Base-by-base conservation (phyloP, 805 yeast species). In the Lachancea nothofagi region DNA sequence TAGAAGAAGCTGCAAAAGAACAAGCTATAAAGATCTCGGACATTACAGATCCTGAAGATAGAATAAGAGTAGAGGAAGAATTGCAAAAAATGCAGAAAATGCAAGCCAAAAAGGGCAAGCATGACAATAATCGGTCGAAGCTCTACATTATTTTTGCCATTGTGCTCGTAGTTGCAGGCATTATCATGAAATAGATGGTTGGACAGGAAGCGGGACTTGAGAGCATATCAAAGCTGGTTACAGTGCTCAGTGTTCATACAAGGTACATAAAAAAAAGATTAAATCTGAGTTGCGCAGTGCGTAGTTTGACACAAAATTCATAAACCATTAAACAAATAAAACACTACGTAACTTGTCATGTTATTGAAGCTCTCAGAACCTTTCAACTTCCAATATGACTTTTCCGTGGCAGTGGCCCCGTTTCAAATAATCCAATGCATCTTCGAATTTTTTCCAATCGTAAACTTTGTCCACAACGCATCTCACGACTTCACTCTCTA, bases 1-100 rank as follows among this genome's bases (percentile, higher is more conserved):
- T 55, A 22, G 59, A 49, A 27, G 52, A 52, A 27, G 60, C 61
- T 9, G 55, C 58, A 5, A 54, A 51, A 41, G 62, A 61, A 36
- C 50, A 57, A 38, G 65, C 58, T 4, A 51, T 62, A 22, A 46
- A 59, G 15, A 36, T 66, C 3, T 67, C 69, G 25, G 62, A 65
- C 20, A 74, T 71, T 41, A 47, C 61, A 40, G 86, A 81, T 53
- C 81, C 84, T 0, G 90, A 83, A 53, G 90, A 83, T 58, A 70
- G 83, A 42, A 78, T 82, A 36, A 68, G 80, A 49, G 76, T 73
- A 8, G 57, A 57, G 40, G 52, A 55, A 32, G 54, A 54, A 6
- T 41, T 55, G 26, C 49, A 48, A 22, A 47, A 43, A 34, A 29
- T 45, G n/a, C 36, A 44, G 19, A 43, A 19, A 29, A 29, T 5